phyloP scores from a whole-genome alignment of 1,139 yeast genomes.

The Geotrichum reessii region DNA sequence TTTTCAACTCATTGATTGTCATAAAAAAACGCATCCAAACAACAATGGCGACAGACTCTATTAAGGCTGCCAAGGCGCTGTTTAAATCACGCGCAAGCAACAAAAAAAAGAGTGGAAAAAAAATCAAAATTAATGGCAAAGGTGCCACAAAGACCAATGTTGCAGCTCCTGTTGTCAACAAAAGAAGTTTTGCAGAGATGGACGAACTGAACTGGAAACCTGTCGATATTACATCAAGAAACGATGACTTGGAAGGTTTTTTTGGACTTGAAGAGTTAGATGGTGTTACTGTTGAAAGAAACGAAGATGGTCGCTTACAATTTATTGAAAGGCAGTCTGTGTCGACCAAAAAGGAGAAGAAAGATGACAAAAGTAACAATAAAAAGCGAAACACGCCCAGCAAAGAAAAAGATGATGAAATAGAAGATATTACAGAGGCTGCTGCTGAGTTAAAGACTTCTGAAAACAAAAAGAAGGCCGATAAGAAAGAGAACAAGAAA shows the following conservation, averaged over 20 bases:
- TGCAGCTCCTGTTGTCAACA: background rate
- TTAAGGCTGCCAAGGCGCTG: background rate
- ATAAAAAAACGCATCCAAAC: background rate
- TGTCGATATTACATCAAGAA: conserved; percentile 65
- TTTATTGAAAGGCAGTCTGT: conserved; percentile 42
- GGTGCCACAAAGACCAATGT: background rate
- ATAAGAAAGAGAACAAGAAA: conserved; percentile 25
- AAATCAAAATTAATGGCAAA: background rate
- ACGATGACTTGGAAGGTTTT: conserved; percentile 84
- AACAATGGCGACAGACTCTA: background rate
- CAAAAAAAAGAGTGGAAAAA: background rate
- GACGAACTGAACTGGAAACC: conserved; percentile 58
- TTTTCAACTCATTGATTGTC: background rate
- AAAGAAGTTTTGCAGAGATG: conserved; percentile 17
- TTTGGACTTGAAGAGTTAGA: conserved; percentile 91
- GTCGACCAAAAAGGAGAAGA: conserved; percentile 23
- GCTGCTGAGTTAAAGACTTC: conserved; percentile 21
- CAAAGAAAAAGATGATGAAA: conserved; percentile 18
- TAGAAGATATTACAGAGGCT: conserved; percentile 24
- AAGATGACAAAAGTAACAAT: conserved; percentile 9
- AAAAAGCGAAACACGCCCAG: conserved; percentile 6
- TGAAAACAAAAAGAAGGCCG: background rate
- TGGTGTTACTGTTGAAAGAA: conserved; percentile 70
- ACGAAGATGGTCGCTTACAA: conserved; percentile 58
- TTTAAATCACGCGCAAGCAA: background rate